These are phyloP conservation scores for Aspergillus sojae DNA, from an alignment of 2,329 filamentous ascomycete species.

Conservation along the genomic window DNA sequence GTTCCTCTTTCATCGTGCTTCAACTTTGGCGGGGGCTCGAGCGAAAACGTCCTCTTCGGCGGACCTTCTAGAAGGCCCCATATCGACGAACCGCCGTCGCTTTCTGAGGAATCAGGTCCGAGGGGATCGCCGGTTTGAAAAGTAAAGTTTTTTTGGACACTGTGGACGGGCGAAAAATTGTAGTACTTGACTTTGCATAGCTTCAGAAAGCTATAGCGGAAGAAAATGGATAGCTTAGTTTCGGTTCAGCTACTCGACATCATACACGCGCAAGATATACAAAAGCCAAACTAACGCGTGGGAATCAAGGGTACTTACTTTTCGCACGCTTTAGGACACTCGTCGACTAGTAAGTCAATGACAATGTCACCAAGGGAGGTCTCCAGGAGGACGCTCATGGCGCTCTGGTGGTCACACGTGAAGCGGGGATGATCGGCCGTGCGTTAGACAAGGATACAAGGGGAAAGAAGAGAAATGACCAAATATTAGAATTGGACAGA, in stretches of 20 bases:
- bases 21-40: slow-evolving; percentile 82
- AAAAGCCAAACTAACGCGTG: neutral
- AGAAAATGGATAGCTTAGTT: slow-evolving; percentile 53
- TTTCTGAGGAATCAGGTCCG: slow-evolving; percentile 78
- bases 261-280: slow-evolving; percentile 24
- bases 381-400: slow-evolving; percentile 91
- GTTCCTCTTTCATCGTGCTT: slow-evolving; percentile 89
- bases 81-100: slow-evolving; percentile 90
- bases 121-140: slow-evolving; percentile 96
- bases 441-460: slow-evolving; percentile 13
- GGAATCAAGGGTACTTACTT: slow-evolving; percentile 68
- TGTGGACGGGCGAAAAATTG: slow-evolving; percentile 93
- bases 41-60: slow-evolving; percentile 74
- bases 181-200: slow-evolving; percentile 99
- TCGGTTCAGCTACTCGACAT: slow-evolving; percentile 55
- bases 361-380: slow-evolving; percentile 93
- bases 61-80: slow-evolving; percentile 79
- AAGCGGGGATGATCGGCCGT: slow-evolving; percentile 19
- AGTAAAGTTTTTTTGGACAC: slow-evolving; percentile 90
- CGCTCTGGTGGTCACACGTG: slow-evolving; percentile 18
- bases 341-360: slow-evolving; percentile 86
- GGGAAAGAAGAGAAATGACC: slow-evolving; percentile 4
- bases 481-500: neutral
- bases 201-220: slow-evolving; percentile 78
- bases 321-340: slow-evolving; percentile 88